Base-by-base conservation (phyloP, 2,329 filamentous ascomycete genomes). In the Lecanosticta acicola region DNA sequence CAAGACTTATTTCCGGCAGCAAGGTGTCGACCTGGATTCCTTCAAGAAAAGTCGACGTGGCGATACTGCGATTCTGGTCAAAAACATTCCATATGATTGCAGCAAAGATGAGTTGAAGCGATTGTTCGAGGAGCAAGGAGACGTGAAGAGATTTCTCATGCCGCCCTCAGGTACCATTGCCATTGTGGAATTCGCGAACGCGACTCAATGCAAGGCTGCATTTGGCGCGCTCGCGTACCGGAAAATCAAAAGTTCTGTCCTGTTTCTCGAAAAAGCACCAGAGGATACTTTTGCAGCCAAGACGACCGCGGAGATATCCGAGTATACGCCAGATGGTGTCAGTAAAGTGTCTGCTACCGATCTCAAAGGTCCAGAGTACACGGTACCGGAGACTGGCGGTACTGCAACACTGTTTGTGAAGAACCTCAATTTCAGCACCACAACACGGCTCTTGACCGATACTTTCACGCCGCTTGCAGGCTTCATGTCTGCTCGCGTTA, bases 211-310 rank as follows among this genome's bases (percentile, higher is more conserved):
- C 42, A 85, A 87, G 64, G 76, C 83, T 48, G 93, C 93, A 2
- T 95, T 96, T 70, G 80, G 80, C 53, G 82, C 83, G 54, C 73
- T 97, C 46, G 87, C 91, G 1, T 97, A 97, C 68, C 83, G 88
- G 48, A 87, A 90, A 60, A 78, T 98, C 63, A 91, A 91, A 66
- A 89, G 91, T 63, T 93, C 87, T 1, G 84, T 95, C 20, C 73
- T 98, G 34, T 96, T 94, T 64, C 74, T 98, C 41, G 93, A 98
- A 66, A 96, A 94, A 67, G 94, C 86, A 4, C 93, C 93, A 1
- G 87, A 84, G 63, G 79, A 88, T 61, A 66, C 98, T 19, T 93
- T 97, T 62, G 66, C 64, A 51, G 60, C 43, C 17, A 59, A 50
- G 39, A 41, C 54, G 7, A 48, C 58, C 4, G 52, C 56, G 1